Base-by-base conservation (phyloP, 164 flowering plant genomes). In the Protea cynaroides region DNA sequence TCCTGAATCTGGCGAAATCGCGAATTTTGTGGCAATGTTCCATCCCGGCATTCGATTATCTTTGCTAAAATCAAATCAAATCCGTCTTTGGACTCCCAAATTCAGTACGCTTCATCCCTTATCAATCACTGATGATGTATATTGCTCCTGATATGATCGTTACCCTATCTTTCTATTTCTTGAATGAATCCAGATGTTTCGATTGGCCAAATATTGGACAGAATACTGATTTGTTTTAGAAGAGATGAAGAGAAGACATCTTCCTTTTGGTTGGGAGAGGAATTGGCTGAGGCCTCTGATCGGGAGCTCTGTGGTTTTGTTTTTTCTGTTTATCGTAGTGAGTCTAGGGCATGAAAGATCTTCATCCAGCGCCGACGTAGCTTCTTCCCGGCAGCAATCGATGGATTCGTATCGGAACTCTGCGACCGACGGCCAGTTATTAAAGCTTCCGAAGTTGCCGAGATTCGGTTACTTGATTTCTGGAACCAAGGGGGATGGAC, bases 381-480 rank as follows among this genome's bases (percentile, higher is more conserved):
- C 69, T 9, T 61, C 44, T 12, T 12, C 37, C 4, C 46, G 55
- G 6, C 56, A 37, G 47, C 25, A 62, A 46, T 53, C 55, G 4
- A 12, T 40, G 0, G 17, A 3, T 50, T 62, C 25, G 18, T 71
- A 71, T 58, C 47, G 57, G 37, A 47, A 65, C 47, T 40, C 59
- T n/a, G 68, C 38, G 9, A 25, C 38, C 14, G 21, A 37, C 25
- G 70, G 47, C 10, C 54, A 51, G 11, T 65, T 22, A n/a, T 56
- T 47, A 7, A 76, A 64, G 65, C 74, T 74, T 4, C 88, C 89
- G 22, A 61, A 29, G 40, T 58, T 78, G 46, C 96, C 98, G 58
- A 78, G 85, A 46, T 71, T 94, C 13, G 97, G 95, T 9, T 94
- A 94, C 72, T 55, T 86, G 79, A 79, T 94, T 18, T 78, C 97